Evolutionary conservation across 257 asterid genomes (phyloP), one percentile per base, ranked within the genome.

Genomic region (Ilex asprella): DNA sequence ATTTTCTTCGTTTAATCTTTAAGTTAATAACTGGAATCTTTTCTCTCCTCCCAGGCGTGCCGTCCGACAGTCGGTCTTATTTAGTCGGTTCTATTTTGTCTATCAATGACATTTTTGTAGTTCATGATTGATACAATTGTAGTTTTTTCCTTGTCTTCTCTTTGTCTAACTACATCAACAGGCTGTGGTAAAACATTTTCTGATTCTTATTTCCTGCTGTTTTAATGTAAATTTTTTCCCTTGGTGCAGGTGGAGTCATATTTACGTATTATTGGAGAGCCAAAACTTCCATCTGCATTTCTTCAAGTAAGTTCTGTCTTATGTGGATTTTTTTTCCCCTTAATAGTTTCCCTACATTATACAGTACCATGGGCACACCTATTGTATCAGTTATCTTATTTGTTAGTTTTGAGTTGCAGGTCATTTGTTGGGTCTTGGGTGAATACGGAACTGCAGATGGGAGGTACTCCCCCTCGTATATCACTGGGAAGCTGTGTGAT

Each of bases 391-490:
- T 15, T 61, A 63, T 39, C 68, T 63, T 65, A 53, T 47, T 29
- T 62, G 9, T 49, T 67, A 60, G 60, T 53, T 57, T 60, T 58
- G 62, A 59, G 47, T 63, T 57, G 46, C 79, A 93, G 99, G 96
- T 93, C 61, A 93, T 93, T 73, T 93, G 99, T 67, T 93, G 99
- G 99, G 96, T 93, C 65, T 73, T 93, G 77, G 99, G 99, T 60
- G 99, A 93, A 82, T 89, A 89, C 72, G 97, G 97, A 70, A 85
- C 92, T 71, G 94, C 90, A 66, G 96, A 82, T 81, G 95, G 94
- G 62, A 89, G 84, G 72, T 81, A 85, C 74, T 83, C 99, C 61
- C 92, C 99, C 64, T 84, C 97, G 55, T 87, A 93, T 81, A 84
- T 89, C 61, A 82, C 84, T 57, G 99, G 99, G 59, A 93, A 89